These are phyloP conservation scores for Syzygium grande DNA, from an alignment of 345 rosid species.

Conservation along the genomic window DNA sequence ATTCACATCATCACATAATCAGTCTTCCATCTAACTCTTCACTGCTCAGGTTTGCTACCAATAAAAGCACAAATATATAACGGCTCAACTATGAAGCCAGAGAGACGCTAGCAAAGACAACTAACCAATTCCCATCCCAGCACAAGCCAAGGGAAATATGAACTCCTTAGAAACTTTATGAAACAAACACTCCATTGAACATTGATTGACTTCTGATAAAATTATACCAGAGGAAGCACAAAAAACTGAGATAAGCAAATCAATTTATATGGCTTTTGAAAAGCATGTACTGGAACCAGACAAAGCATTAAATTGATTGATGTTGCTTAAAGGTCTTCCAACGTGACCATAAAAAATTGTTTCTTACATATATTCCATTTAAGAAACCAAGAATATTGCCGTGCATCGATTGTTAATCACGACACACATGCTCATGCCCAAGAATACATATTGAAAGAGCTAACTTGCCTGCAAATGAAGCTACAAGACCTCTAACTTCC, in stretches of 20 bases:
- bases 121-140: neutral
- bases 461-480: constrained; percentile 56
- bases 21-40: neutral
- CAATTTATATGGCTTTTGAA: neutral
- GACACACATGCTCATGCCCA: neutral
- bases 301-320: neutral
- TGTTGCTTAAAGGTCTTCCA: neutral
- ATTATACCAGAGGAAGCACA: neutral
- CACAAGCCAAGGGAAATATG: neutral
- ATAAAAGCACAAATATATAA: neutral
- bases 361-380: neutral
- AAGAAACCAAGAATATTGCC: neutral
- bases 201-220: neutral
- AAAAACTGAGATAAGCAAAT: neutral
- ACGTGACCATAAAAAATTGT: neutral
- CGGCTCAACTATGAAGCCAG: neutral
- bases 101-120: neutral
- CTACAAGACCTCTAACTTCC: constrained; percentile 48
- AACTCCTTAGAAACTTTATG: neutral
- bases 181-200: neutral
- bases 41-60: neutral
- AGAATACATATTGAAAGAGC: neutral
- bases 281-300: neutral
- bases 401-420: neutral
- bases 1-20: neutral